Evolutionary conservation across 1,284 basidiomycete genomes (phyloP), one percentile per base, ranked within the genome.

Genomic region (Mycena sp.): DNA sequence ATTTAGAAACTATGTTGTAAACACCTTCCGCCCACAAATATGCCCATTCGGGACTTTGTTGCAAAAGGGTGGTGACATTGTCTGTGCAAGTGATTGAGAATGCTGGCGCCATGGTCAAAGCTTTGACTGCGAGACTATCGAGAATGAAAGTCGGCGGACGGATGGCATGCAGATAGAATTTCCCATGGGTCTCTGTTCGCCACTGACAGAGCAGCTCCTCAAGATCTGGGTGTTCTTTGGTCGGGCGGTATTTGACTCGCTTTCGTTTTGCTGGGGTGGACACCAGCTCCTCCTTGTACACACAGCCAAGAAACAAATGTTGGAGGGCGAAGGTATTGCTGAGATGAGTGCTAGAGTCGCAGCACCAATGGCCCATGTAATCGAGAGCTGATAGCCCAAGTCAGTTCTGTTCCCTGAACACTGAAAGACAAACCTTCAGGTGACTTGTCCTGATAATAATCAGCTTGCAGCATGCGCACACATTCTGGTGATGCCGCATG

Each of bases 311-410:
- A 16, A 58, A 58, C 12, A 58, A 10, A 11, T 26, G 25, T 1
- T 30, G 10, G 3, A 58, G 29, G 1, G 37, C 3, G n/a, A 58
- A 58, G 3, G 46, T 41, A 17, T 44, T 58, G 1, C 40, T 29
- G 3, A 19, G 26, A 19, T 58, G 56, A 14, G 2, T 28, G 5
- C n/a, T 11, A 4, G 54, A 57, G 48, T 58, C 48, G 23, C 56
- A 58, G 14, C 56, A 58, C 46, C 56, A 58, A 4, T 28, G 46
- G 1, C 46, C 46, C 3, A 46, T 58, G 23, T 32, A 58, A 3
- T 43, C 11, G 7, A 58, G 46, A 1, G 56, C 56, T 58, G 37
- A 35, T 9, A n/a, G 6, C 23, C 5, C 4, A n/a, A 28, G 25
- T 38, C 2, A 40, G 37, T 17, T 10, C 23, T 6, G 17, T 14